These are phyloP conservation scores for Trichoderma afroharzianum DNA, from an alignment of 2,329 filamentous ascomycete species.

Conservation along the genomic window DNA sequence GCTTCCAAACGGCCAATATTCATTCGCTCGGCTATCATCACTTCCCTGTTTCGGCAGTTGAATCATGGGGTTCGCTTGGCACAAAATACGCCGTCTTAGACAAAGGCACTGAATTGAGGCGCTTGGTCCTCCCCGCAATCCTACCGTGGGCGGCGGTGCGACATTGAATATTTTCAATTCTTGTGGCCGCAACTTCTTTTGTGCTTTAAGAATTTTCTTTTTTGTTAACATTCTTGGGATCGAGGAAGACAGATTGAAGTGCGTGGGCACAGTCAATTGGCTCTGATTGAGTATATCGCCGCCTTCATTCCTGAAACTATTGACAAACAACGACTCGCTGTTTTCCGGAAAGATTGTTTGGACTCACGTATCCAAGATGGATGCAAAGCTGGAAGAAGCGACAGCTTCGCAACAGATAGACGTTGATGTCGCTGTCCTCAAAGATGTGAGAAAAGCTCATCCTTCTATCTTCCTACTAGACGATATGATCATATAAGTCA, in stretches of 20 bases:
- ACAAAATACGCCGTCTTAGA: background rate
- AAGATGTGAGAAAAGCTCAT: background rate
- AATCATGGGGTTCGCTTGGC: background rate
- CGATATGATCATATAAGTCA: background rate
- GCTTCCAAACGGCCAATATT: background rate
- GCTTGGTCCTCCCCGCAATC: background rate
- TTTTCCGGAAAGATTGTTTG: background rate
- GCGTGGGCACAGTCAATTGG: background rate
- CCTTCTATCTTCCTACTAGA: background rate
- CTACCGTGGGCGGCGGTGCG: background rate
- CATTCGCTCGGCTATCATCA: background rate
- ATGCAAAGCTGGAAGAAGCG: constrained; percentile 14
- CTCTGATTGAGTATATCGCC: background rate
- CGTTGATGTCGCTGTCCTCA: constrained; percentile 1
- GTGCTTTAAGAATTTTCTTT: background rate
- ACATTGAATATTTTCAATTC: background rate
- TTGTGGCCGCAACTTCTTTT: background rate
- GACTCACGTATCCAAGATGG: background rate
- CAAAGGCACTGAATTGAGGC: background rate
- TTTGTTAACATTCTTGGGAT: background rate
- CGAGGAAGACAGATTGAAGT: background rate
- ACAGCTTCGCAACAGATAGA: background rate
- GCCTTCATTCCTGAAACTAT: background rate
- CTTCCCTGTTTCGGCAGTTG: constrained; percentile 1
- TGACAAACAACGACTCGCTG: background rate